Conservation (phyloP, 2,329 filamentous ascomycete species). For the Colletotrichum brevisporum region DNA sequence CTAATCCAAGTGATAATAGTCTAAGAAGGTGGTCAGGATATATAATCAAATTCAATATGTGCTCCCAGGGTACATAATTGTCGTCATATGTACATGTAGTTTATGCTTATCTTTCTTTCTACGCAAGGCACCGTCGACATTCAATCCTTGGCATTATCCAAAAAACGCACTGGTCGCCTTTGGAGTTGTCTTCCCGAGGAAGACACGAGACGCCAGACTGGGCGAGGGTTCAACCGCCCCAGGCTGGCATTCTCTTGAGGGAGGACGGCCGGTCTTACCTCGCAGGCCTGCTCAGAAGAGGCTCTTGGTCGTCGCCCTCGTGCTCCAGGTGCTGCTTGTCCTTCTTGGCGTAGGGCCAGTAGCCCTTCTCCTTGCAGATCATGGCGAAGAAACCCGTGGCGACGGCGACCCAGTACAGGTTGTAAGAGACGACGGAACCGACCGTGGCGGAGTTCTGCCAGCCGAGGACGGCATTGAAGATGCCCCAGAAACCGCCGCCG, state of each 20-base stretch:
- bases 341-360: constrained; percentile 33
- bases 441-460: constrained; percentile 57
- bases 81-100: constrained; percentile 28
- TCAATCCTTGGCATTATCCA: constrained; percentile 12
- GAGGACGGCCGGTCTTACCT: constrained; percentile 34
- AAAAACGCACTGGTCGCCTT: background rate
- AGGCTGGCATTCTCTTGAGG: background rate
- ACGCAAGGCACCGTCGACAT: constrained; percentile 27
- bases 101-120: background rate
- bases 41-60: background rate
- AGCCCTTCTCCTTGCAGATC: constrained; percentile 40
- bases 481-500: constrained; percentile 78
- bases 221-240: background rate
- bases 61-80: constrained; percentile 5
- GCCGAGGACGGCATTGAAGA: constrained; percentile 80
- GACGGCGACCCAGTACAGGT: constrained; percentile 42
- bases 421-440: constrained; percentile 42
- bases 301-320: constrained; percentile 38
- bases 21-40: constrained; percentile 29
- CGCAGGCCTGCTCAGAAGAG: constrained; percentile 41
- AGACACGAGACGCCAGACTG: background rate
- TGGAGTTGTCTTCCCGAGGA: constrained; percentile 13
- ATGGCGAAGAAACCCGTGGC: constrained; percentile 39
- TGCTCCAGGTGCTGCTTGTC: constrained; percentile 16
- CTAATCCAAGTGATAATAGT: constrained; percentile 27